These are phyloP conservation scores for Amanita thiersii DNA, from an alignment of 768 basidiomycete genomes.

Conservation along the genomic window DNA sequence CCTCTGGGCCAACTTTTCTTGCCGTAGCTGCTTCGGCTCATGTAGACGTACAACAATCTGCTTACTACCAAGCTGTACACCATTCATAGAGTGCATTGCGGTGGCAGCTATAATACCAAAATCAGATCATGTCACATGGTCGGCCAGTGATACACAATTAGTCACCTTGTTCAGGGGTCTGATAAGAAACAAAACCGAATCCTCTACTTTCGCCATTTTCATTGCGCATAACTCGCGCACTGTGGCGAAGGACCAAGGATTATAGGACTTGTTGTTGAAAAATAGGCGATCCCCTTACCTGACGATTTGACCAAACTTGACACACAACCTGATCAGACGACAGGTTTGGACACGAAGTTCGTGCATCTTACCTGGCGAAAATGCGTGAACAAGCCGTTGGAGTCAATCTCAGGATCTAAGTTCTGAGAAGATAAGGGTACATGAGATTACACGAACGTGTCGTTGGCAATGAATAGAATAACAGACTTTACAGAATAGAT, in stretches of 20 bases:
- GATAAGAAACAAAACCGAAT: conserved; percentile 88
- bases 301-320: conserved; percentile 81
- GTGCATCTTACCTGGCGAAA: conserved; percentile 59
- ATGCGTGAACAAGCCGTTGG: conserved; percentile 74
- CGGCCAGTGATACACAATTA: conserved; percentile 2
- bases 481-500: conserved; percentile 78
- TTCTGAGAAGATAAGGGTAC: conserved; percentile 43
- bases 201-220: conserved; percentile 75
- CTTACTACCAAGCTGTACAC: conserved; percentile 59
- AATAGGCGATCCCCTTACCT: conserved; percentile 39
- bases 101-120: conserved; percentile 41
- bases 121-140: conserved; percentile 6
- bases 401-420: conserved; percentile 77
- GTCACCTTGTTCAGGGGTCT: conserved; percentile 74
- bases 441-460: conserved; percentile 9
- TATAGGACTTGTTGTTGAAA: background rate
- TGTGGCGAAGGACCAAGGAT: conserved; percentile 18
- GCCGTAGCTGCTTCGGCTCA: conserved; percentile 86
- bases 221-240: conserved; percentile 89
- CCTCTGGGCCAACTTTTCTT: conserved; percentile 82
- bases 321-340: conserved; percentile 12
- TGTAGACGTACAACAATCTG: conserved; percentile 82
- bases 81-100: conserved; percentile 81
- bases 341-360: conserved; percentile 5
- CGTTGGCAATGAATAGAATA: background rate